phyloP scores from a whole-genome alignment of 2,329 filamentous ascomycete species.

The Dactylellina leptospora region DNA sequence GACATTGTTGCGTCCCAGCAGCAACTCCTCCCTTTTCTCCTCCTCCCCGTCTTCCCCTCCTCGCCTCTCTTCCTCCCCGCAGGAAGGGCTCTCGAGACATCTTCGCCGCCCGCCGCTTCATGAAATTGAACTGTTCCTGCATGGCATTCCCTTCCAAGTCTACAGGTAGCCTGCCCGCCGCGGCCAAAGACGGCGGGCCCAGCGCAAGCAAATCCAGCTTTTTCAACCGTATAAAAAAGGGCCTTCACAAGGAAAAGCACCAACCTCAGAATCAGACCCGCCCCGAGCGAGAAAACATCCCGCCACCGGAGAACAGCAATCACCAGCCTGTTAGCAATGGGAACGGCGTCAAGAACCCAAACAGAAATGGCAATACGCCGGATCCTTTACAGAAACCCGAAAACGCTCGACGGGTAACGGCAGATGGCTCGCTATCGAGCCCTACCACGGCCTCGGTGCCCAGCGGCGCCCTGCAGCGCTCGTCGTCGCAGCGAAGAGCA shows the following conservation, averaged over 20 bases:
- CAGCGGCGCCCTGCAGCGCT: conserved; percentile 31
- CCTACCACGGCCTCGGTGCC: conserved; percentile 43
- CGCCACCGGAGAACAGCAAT: conserved; percentile 2
- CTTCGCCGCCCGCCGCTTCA: conserved; percentile 23
- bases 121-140: conserved; percentile 49
- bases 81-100: conserved; percentile 21
- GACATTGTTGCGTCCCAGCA: conserved; percentile 30
- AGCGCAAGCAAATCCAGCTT: conserved; percentile 42
- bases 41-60: conserved; percentile 20
- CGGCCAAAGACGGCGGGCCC: conserved; percentile 48
- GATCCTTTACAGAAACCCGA: conserved; percentile 34
- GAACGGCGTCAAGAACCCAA: neutral
- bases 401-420: conserved; percentile 40
- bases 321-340: neutral
- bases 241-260: conserved; percentile 44
- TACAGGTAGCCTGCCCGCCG: conserved; percentile 51
- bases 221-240: conserved; percentile 50
- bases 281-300: conserved; percentile 28
- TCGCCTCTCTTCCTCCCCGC: conserved; percentile 18
- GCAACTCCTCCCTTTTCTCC: conserved; percentile 17
- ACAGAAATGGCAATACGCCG: conserved; percentile 15
- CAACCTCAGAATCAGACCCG: no score
- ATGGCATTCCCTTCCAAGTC: conserved; percentile 52
- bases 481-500: conserved; percentile 31
- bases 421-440: conserved; percentile 26